Percentiles rank a stretch among this genome's conserved stretches.
Conservation (phyloP, 1,284 basidiomycete genomes). For the Trichosporon asahii region DNA sequence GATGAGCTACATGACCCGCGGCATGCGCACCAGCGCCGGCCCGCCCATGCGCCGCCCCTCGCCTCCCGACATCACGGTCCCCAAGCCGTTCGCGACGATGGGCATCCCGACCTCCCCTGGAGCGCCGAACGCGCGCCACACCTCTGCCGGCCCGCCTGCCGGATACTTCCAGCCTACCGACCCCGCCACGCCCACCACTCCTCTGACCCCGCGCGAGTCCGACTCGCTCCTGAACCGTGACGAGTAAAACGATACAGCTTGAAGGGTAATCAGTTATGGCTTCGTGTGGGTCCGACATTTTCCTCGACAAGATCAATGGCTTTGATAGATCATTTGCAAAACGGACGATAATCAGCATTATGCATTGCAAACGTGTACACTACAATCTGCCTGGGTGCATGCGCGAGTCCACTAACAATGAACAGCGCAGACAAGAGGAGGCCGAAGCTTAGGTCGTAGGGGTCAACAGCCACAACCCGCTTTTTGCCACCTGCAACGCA, state of each 20-base stretch:
- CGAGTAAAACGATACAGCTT: background rate
- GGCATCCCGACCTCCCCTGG: constrained; percentile 3
- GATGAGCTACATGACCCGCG: background rate
- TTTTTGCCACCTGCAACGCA: no score
- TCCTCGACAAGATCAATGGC: no score
- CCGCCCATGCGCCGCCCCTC: background rate
- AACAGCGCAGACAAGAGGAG: no score
- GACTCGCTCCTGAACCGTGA: background rate
- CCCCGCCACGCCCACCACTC: background rate
- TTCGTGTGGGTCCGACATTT: no score
- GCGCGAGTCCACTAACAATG: no score
- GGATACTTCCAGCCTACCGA: background rate
- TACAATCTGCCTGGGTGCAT: no score
- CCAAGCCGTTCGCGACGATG: background rate
- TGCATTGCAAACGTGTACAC: background rate
- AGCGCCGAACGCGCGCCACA: background rate
- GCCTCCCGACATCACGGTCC: background rate
- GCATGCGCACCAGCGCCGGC: background rate
- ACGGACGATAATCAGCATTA: background rate
- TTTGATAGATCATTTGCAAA: background rate
- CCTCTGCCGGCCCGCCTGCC: background rate
- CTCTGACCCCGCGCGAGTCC: background rate
- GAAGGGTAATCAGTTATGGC: no score
- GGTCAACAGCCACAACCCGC: no score
- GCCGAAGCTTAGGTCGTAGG: no score